Evolutionary conservation across 768 basidiomycete species (phyloP).

Genomic region (Lentinula boryana): DNA sequence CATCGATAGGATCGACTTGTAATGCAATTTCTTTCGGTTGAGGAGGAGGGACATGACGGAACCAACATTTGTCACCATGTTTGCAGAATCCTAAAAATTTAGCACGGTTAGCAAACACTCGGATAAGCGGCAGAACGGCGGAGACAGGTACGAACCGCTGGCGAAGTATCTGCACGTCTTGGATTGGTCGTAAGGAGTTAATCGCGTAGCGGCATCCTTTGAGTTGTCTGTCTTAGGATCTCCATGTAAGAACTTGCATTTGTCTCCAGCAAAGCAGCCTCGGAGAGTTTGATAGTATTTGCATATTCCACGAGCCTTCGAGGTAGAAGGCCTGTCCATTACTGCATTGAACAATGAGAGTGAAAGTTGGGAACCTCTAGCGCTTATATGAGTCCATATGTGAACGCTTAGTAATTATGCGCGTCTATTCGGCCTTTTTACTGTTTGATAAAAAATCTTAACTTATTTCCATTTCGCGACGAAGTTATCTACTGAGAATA

Average conservation of each 20-base stretch:
- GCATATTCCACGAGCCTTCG: slow-evolving; percentile 68
- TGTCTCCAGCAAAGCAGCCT: slow-evolving; percentile 64
- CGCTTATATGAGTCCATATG: background rate
- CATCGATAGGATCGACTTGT: slow-evolving; percentile 34
- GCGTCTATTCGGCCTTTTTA: too few relatives aligned
- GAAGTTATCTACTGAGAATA: too few relatives aligned
- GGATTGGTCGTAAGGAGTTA: slow-evolving; percentile 66
- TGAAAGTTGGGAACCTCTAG: background rate
- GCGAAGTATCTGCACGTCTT: slow-evolving; percentile 67
- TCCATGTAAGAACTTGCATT: slow-evolving; percentile 77
- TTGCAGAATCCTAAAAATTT: slow-evolving; percentile 56
- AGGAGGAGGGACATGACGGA: slow-evolving; percentile 43
- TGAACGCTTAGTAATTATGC: background rate
- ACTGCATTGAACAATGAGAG: background rate
- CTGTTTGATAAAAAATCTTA: too few relatives aligned
- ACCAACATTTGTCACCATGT: slow-evolving; percentile 71
- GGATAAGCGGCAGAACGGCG: background rate
- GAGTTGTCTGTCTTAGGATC: slow-evolving; percentile 19
- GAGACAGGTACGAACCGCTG: slow-evolving; percentile 33
- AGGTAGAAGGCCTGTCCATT: slow-evolving; percentile 56
- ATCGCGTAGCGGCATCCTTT: slow-evolving; percentile 21
- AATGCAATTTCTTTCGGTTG: slow-evolving; percentile 8
- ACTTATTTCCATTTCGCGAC: too few relatives aligned
- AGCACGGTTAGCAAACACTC: background rate
- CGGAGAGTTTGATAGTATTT: slow-evolving; percentile 55